Evolutionary conservation across 495 filamentous ascomycete genomes (phyloP), one percentile per base, ranked within the genome.

Genomic region (Trichoderma asperelloides): DNA sequence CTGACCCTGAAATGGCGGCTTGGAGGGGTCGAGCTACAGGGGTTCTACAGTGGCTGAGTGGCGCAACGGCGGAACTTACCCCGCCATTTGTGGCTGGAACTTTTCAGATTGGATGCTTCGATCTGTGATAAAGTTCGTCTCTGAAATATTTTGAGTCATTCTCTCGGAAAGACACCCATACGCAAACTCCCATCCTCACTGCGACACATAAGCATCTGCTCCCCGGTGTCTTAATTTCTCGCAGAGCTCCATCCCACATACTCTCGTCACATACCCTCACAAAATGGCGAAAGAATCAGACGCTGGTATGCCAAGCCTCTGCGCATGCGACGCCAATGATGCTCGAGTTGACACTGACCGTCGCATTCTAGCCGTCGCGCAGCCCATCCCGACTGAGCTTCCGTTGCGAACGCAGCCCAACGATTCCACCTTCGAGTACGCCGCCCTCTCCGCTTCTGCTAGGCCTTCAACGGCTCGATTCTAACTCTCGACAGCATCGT

Each of bases 401-500:
- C 55, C 55, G 15, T 7, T 60, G 55, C 55, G 55, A 60, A 60
- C 11, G 11, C 55, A 60, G 55, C 55, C 55, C 25, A 27, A 60
- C 55, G 55, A 60, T 25, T 60, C 55, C 4, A 60, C 55, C 55
- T 60, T 60, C 30, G 55, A 60, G 55, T 60, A 60, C 11, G 55
- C 25, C 11, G 4, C 9, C 21, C 27, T 60, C 55, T 13, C 23
- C 28, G 11, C 2, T 18, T 18, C 11, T 15, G 0, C 8, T 3
- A 13, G 0, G n/a, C 4, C 55, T 5, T 60, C 27, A 4, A 5
- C 23, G 2, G 12, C 23, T 47, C 25, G 23, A 16, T 16, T 60
- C 55, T 55, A 30, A 28, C 55, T 3, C 23, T 30, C 27, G 1
- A 15, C 55, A 60, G 55, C 72, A 86, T 87, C 66, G 83, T 87